Percentiles rank a stretch among this genome's conserved stretches.
Conservation (phyloP, 257 asterid genomes). For the Salvia rosmarinus region DNA sequence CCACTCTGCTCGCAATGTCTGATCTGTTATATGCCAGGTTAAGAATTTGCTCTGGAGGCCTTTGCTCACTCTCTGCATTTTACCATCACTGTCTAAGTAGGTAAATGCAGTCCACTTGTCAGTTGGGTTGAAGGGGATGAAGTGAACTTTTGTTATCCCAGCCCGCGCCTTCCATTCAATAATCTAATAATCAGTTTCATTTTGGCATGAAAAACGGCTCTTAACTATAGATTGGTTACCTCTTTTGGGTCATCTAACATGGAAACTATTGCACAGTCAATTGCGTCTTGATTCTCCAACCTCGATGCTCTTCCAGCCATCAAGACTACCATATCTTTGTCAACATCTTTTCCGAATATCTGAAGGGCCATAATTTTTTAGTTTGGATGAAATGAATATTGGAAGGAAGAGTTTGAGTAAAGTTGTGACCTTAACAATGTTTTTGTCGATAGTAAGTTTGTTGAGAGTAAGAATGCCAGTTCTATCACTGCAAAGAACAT, state of each 20-base stretch:
- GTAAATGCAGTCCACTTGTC: slow-evolving; percentile 75
- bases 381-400: too few relatives aligned
- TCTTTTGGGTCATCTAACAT: slow-evolving; percentile 70
- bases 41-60: slow-evolving; percentile 79
- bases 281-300: slow-evolving; percentile 71
- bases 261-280: slow-evolving; percentile 66
- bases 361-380: slow-evolving; percentile 17
- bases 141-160: slow-evolving; percentile 66
- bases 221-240: slow-evolving; percentile 47
- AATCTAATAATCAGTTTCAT: too few relatives aligned
- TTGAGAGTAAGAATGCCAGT: slow-evolving; percentile 80
- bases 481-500: slow-evolving; percentile 79
- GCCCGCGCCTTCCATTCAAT: slow-evolving; percentile 52
- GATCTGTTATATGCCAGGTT: slow-evolving; percentile 50
- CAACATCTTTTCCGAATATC: slow-evolving; percentile 55
- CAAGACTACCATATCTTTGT: slow-evolving; percentile 55
- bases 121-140: slow-evolving; percentile 76
- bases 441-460: slow-evolving; percentile 68
- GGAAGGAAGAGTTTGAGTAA: too few relatives aligned
- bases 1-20: slow-evolving; percentile 51
- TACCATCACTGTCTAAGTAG: slow-evolving; percentile 54
- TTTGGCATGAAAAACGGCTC: too few relatives aligned
- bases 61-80: slow-evolving; percentile 78
- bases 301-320: slow-evolving; percentile 75
- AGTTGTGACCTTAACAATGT: slow-evolving; percentile 48